Conservation (phyloP, 2,329 filamentous ascomycete genomes). For the Stylonectria norvegica region DNA sequence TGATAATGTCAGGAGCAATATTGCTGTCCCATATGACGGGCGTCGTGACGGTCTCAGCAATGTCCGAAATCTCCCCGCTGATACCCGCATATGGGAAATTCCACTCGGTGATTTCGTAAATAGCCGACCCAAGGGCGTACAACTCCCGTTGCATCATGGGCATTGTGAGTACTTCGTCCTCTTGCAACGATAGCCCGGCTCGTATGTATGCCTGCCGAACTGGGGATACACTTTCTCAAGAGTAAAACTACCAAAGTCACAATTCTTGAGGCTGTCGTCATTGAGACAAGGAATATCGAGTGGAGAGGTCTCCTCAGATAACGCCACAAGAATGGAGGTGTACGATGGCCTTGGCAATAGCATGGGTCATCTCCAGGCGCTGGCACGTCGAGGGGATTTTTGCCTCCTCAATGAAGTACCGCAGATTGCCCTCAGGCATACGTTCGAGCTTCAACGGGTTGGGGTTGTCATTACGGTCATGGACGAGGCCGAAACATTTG, state of each 20-base stretch:
- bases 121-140: constrained; percentile 6
- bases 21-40: constrained; percentile 3
- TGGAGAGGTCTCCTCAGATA: constrained; percentile 6
- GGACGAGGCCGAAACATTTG: constrained; percentile 4
- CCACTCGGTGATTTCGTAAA: constrained; percentile 6
- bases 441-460: constrained; percentile 5
- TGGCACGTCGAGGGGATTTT: constrained; percentile 2
- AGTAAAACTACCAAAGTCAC: neutral
- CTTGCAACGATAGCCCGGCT: constrained; percentile 5
- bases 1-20: constrained; percentile 5
- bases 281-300: constrained; percentile 2
- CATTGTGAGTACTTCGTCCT: constrained; percentile 3
- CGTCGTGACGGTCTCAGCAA: constrained; percentile 4
- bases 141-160: constrained; percentile 6
- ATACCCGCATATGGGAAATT: constrained; percentile 4
- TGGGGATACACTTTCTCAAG: neutral
- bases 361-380: constrained; percentile 2
- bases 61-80: constrained; percentile 5
- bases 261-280: constrained; percentile 4
- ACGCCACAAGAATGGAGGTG: constrained; percentile 5
- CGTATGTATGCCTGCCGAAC: constrained; percentile 8
- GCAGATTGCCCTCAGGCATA: constrained; percentile 4
- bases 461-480: constrained; percentile 3
- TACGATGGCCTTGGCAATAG: neutral
- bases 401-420: constrained; percentile 3